A percentile compares a stretch with the other conserved stretches of the same genome.
Evolutionary conservation across 345 rosid species (phyloP).

Genomic region (Microthlaspi erraticum): DNA sequence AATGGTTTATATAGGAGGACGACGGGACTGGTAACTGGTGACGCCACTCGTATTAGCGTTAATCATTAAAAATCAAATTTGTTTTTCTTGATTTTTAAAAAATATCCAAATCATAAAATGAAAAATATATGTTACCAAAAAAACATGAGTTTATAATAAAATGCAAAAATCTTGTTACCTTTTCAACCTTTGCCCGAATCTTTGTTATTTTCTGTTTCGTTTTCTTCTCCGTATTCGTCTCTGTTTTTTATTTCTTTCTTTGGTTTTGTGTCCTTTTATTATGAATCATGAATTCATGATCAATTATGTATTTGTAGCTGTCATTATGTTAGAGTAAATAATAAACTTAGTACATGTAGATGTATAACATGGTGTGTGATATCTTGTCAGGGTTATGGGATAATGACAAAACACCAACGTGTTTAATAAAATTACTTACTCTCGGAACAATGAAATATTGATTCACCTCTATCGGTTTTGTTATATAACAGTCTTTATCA

Average conservation of each 20-base stretch:
- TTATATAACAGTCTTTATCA: too few species aligned
- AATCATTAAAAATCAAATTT: not conserved
- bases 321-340: conserved; percentile 1
- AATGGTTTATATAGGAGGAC: conserved; percentile 37
- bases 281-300: too few species aligned
- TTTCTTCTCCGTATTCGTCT: not conserved
- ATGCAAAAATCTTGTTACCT: conserved; percentile 11
- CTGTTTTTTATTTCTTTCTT: not conserved
- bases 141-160: conserved; percentile 12
- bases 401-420: conserved; percentile 33
- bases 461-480: not conserved
- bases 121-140: not conserved
- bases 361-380: conserved; percentile 2
- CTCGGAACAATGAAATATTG: not conserved
- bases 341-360: not conserved
- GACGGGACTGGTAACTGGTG: conserved; percentile 28
- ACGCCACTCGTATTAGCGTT: conserved; percentile 1
- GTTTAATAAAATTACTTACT: not conserved
- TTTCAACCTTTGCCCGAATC: conserved; percentile 14
- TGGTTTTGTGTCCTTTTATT: too few species aligned
- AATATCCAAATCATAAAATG: not conserved
- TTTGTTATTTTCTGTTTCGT: conserved; percentile 13
- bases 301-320: too few species aligned
- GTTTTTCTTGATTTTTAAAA: not conserved
- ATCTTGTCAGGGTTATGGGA: conserved; percentile 17